These are phyloP conservation scores for Cyberlindnera mississippiensis DNA, from an alignment of 805 yeast genomes.

Conservation along the genomic window DNA sequence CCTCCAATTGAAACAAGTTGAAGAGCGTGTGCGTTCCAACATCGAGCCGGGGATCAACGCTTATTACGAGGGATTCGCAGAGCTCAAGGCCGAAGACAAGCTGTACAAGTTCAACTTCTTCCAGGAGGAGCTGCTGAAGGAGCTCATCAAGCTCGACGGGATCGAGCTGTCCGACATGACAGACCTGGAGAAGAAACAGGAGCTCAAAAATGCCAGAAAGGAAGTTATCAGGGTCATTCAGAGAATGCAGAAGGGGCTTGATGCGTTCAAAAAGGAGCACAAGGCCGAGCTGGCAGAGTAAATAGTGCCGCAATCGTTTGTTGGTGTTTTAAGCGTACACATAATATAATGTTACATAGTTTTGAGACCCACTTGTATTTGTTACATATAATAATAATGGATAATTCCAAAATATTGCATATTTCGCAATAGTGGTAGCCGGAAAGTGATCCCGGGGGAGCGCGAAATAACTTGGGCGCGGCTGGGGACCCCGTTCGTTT, in stretches of 20 bases:
- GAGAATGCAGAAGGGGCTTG: constrained; percentile 16
- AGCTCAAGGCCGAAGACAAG: constrained; percentile 17
- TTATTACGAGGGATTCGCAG: constrained; percentile 8
- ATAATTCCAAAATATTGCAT: too few relatives aligned
- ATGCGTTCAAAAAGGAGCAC: constrained; percentile 14
- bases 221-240: constrained; percentile 58
- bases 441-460: too few relatives aligned
- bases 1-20: constrained; percentile 1
- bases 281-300: neutral
- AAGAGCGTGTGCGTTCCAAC: neutral
- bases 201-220: constrained; percentile 56
- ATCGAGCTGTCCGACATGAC: constrained; percentile 38
- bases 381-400: too few relatives aligned
- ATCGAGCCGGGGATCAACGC: constrained; percentile 8
- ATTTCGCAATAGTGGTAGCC: too few relatives aligned
- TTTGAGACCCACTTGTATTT: too few relatives aligned
- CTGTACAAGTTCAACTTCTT: constrained; percentile 51
- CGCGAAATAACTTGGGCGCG: too few relatives aligned
- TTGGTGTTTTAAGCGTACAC: too few relatives aligned
- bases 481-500: too few relatives aligned
- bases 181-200: constrained; percentile 38
- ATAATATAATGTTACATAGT: too few relatives aligned
- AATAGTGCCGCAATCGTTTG: too few relatives aligned
- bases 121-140: constrained; percentile 65
- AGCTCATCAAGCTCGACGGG: constrained; percentile 62